phyloP scores from a whole-genome alignment of 208 protist species.

The Leishmania turanica region DNA sequence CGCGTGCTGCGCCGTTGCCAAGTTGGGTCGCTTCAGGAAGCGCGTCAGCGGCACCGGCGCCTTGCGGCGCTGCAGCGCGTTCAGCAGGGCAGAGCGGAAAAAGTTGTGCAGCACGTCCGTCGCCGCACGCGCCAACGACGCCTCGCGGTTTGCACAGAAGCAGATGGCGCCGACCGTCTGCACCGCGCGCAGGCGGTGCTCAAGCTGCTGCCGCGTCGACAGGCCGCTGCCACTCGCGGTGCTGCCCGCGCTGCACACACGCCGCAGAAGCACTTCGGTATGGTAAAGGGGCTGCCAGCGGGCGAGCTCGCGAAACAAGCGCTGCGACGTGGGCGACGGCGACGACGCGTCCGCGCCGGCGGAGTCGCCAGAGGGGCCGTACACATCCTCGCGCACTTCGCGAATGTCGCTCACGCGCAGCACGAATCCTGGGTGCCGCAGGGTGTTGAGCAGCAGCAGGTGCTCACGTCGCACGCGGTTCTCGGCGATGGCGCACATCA shows the following conservation, averaged over 20 bases:
- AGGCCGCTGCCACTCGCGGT: conserved; percentile 4
- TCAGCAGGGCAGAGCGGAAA: conserved; percentile 77
- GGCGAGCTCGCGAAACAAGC: conserved; percentile 60
- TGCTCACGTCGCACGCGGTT: conserved; percentile 64
- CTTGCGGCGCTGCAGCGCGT: conserved; percentile 71
- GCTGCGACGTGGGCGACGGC: conserved; percentile 6
- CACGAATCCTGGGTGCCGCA: conserved; percentile 88
- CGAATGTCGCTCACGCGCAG: conserved; percentile 73
- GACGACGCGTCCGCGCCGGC: not conserved
- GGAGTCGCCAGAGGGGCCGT: conserved; percentile 1
- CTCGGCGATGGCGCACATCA: conserved; percentile 68
- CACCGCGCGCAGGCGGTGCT: conserved; percentile 67
- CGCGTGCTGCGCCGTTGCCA: conserved; percentile 65
- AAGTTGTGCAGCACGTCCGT: conserved; percentile 87
- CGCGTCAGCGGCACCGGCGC: conserved; percentile 59
- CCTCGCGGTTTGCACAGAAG: conserved; percentile 81
- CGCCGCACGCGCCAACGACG: conserved; percentile 68
- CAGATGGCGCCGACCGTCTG: conserved; percentile 75
- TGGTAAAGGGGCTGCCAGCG: conserved; percentile 80
- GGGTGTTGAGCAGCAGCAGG: conserved; percentile 86
- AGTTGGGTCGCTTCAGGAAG: conserved; percentile 68
- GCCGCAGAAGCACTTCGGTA: conserved; percentile 69
- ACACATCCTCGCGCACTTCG: conserved; percentile 31
- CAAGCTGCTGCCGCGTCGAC: conserved; percentile 40
- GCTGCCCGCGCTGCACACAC: conserved; percentile 53